Evolutionary conservation across 2,329 filamentous ascomycete genomes (phyloP).

Genomic region (Fusarium acutatum): DNA sequence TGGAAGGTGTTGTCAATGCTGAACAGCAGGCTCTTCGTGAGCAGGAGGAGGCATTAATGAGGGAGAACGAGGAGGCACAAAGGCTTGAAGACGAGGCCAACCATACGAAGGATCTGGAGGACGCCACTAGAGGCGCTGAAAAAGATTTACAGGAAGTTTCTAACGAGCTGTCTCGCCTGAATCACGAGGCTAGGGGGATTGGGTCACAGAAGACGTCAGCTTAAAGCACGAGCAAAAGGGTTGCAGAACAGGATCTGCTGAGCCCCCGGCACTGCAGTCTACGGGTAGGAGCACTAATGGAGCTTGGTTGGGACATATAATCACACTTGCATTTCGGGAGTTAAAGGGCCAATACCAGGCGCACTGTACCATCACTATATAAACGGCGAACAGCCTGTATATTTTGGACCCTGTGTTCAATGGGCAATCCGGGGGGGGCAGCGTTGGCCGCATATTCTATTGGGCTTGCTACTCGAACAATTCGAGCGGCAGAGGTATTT

Average conservation of each 20-base stretch:
- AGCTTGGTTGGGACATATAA: constrained; percentile 33
- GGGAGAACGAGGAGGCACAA: constrained; percentile 65
- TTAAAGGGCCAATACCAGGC: constrained; percentile 34
- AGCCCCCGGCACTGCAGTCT: constrained; percentile 28
- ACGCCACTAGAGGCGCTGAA: constrained; percentile 33
- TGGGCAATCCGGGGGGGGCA: background rate
- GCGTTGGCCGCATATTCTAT: background rate
- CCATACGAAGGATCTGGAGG: constrained; percentile 41
- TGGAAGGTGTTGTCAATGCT: constrained; percentile 49
- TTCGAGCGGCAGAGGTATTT: background rate
- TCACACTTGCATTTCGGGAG: constrained; percentile 37
- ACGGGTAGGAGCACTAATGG: constrained; percentile 36
- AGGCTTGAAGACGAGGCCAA: constrained; percentile 59
- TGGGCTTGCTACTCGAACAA: background rate
- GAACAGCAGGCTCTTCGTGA: constrained; percentile 57
- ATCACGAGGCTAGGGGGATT: constrained; percentile 1
- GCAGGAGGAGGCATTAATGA: constrained; percentile 60
- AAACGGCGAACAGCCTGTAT: constrained; percentile 15
- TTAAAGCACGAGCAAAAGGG: constrained; percentile 24
- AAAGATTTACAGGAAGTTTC: constrained; percentile 24
- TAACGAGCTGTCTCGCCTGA: constrained; percentile 20
- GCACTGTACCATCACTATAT: constrained; percentile 37
- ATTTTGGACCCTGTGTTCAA: constrained; percentile 3
- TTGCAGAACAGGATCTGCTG: constrained; percentile 36
- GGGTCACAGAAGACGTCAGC: constrained; percentile 19